These are phyloP conservation scores for Teunomyces cretensis DNA, from an alignment of 805 yeast genomes.

Conservation along the genomic window DNA sequence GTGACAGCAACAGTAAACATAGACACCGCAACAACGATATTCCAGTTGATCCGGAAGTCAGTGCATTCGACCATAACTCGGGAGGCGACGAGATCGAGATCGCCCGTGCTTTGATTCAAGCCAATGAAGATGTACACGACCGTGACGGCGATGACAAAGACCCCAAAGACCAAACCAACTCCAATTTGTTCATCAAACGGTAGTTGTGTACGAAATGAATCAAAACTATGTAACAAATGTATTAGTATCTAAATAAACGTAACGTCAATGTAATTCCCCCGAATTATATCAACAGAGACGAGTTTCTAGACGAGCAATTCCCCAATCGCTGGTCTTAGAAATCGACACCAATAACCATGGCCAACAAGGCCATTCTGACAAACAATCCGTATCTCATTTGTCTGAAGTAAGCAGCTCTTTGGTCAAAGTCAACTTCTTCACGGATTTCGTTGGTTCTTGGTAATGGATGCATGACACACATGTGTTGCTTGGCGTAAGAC, in stretches of 20 bases:
- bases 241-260: background rate
- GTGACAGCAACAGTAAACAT: conserved; percentile 9
- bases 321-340: conserved; percentile 40
- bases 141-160: conserved; percentile 9
- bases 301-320: conserved; percentile 12
- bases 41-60: conserved; percentile 61
- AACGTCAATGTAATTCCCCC: conserved; percentile 1
- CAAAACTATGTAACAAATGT: background rate
- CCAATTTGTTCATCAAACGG: too few species aligned
- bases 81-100: conserved; percentile 60
- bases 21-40: conserved; percentile 26
- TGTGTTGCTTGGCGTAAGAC: conserved; percentile 92
- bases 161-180: background rate
- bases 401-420: conserved; percentile 98
- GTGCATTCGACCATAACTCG: conserved; percentile 38
- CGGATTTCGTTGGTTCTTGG: conserved; percentile 96
- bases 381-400: conserved; percentile 98
- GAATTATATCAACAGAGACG: background rate
- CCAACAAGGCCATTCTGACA: conserved; percentile 97
- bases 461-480: conserved; percentile 98
- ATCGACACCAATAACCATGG: conserved; percentile 97
- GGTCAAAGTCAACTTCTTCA: conserved; percentile 98
- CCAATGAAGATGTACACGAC: conserved; percentile 41
- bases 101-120: conserved; percentile 65
- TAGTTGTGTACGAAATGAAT: too few species aligned